Percentiles rank a stretch among this genome's conserved stretches.
Evolutionary conservation across 148 eudicot species (phyloP).

Genomic region (Arbutus unedo): DNA sequence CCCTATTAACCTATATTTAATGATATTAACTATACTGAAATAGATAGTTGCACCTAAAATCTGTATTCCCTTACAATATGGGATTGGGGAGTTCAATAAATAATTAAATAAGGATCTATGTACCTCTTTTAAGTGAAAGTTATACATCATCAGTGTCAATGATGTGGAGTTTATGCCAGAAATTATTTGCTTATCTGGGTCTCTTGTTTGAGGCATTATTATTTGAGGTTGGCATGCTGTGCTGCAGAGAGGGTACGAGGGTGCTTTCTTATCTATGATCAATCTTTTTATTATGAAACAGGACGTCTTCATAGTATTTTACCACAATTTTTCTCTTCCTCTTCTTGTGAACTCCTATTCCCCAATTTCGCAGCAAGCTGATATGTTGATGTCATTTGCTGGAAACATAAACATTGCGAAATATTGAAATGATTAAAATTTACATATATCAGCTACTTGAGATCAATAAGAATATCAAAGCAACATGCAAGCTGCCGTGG

Average conservation of each 20-base stretch:
- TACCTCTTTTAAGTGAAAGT: neutral
- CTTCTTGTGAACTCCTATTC: neutral
- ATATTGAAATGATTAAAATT: neutral
- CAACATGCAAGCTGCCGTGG: neutral
- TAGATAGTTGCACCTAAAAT: neutral
- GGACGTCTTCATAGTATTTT: neutral
- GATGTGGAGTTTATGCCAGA: neutral
- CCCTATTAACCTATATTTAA: neutral
- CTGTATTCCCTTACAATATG: neutral
- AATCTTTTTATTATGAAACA: neutral
- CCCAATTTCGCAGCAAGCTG: neutral
- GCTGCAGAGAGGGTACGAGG: neutral
- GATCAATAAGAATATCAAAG: neutral
- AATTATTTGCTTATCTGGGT: neutral
- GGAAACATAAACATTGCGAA: neutral
- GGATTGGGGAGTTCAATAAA: neutral
- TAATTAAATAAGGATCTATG: neutral
- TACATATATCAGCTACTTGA: neutral
- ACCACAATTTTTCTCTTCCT: neutral
- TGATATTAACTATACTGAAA: neutral
- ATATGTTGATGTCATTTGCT: neutral
- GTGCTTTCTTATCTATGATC: neutral
- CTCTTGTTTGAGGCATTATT: neutral
- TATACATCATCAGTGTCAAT: neutral
- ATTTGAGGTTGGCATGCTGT: neutral